A percentile compares a stretch with the other conserved stretches of the same genome.
Conservation (phyloP, 768 basidiomycete species). For the Panaeolus papilionaceus region DNA sequence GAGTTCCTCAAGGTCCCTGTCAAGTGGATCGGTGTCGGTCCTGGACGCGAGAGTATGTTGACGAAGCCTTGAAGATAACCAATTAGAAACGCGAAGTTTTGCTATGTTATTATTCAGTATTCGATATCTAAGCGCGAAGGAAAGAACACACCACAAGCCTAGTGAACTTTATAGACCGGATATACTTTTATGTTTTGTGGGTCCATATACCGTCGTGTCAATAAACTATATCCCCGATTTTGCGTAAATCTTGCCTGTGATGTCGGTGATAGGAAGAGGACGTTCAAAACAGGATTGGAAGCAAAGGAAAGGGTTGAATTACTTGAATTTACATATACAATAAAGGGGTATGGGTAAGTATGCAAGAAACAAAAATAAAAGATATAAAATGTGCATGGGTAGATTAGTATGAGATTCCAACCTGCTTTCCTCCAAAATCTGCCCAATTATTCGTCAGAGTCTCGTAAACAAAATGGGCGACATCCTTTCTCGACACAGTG, state of each 20-base stretch:
- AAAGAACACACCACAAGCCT: background rate
- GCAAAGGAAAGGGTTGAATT: no score
- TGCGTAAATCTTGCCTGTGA: no score
- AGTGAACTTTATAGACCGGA: background rate
- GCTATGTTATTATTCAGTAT: slow-evolving; percentile 1
- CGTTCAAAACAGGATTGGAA: no score
- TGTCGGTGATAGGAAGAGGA: no score
- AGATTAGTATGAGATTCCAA: slow-evolving; percentile 55
- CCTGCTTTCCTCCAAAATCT: slow-evolving; percentile 55
- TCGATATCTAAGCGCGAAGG: background rate
- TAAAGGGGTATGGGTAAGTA: background rate
- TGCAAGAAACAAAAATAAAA: background rate
- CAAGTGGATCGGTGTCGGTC: slow-evolving; percentile 94
- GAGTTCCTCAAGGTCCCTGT: slow-evolving; percentile 71
- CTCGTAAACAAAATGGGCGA: slow-evolving; percentile 68
- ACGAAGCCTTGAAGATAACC: slow-evolving; percentile 27
- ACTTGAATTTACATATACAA: no score
- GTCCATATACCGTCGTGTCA: background rate
- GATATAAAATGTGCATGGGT: background rate
- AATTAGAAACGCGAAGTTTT: background rate
- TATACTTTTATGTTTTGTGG: slow-evolving; percentile 13
- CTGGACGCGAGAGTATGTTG: slow-evolving; percentile 82
- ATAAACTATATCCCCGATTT: background rate
- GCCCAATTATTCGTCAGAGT: slow-evolving; percentile 53
- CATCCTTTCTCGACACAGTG: slow-evolving; percentile 67